Evolutionary conservation across 768 basidiomycete genomes (phyloP).

Genomic region (Suillus clintonianus): DNA sequence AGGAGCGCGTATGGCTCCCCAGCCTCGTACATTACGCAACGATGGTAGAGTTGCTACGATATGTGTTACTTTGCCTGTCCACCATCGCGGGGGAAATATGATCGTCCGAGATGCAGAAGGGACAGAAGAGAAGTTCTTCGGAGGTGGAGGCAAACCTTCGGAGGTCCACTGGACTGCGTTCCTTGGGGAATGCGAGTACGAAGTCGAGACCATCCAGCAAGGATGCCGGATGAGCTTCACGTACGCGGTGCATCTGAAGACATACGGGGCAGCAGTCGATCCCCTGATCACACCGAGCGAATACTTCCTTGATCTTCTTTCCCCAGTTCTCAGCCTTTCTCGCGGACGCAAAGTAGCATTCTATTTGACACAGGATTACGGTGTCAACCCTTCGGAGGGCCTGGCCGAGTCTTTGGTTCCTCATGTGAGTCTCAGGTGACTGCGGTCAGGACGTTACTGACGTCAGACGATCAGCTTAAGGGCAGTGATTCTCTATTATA

Average conservation of each 20-base stretch:
- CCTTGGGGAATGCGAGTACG: constrained; percentile 72
- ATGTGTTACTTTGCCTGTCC: constrained; percentile 71
- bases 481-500: constrained; percentile 76
- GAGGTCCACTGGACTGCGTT: constrained; percentile 82
- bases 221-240: constrained; percentile 71
- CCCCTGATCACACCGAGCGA: constrained; percentile 76
- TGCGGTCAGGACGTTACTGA: neutral
- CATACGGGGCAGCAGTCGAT: constrained; percentile 63
- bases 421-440: constrained; percentile 47
- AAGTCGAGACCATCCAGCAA: constrained; percentile 68
- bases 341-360: constrained; percentile 75
- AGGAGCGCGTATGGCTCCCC: constrained; percentile 60
- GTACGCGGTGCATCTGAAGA: constrained; percentile 70
- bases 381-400: constrained; percentile 66
- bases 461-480: constrained; percentile 53
- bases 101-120: constrained; percentile 58
- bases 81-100: constrained; percentile 69
- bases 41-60: constrained; percentile 77
- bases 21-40: constrained; percentile 52
- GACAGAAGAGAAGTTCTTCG: constrained; percentile 61
- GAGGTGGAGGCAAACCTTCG: constrained; percentile 59
- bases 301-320: constrained; percentile 68
- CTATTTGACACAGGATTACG: constrained; percentile 68
- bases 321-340: constrained; percentile 70
- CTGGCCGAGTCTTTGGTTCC: constrained; percentile 73